A percentile compares a stretch with the other conserved stretches of the same genome.
These are phyloP conservation scores for Aspergillus biplanus DNA, from an alignment of 495 filamentous ascomycete genomes.

Conservation along the genomic window DNA sequence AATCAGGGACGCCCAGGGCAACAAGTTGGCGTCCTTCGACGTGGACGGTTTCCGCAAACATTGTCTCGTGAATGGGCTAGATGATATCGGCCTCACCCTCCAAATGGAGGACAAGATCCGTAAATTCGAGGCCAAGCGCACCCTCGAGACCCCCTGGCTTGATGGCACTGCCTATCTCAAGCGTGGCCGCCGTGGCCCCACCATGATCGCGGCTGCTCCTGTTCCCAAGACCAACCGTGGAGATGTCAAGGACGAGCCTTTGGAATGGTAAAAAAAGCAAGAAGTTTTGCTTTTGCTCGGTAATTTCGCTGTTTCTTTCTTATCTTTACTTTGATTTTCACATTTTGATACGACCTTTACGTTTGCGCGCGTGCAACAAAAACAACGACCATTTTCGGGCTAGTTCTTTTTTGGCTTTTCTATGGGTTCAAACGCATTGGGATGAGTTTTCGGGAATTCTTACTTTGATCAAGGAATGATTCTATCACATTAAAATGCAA, in stretches of 20 bases:
- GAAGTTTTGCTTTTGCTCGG: background rate
- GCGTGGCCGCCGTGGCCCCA: slow-evolving; percentile 64
- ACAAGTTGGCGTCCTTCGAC: slow-evolving; percentile 74
- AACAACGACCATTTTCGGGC: slow-evolving; percentile 3
- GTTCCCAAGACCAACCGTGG: slow-evolving; percentile 92
- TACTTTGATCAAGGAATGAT: background rate
- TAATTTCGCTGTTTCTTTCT: background rate
- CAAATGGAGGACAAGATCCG: slow-evolving; percentile 88
- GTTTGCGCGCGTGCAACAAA: background rate
- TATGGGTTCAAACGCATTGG: background rate
- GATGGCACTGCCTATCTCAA: slow-evolving; percentile 86
- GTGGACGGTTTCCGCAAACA: slow-evolving; percentile 92
- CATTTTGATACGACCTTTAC: background rate
- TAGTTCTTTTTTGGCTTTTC: slow-evolving; percentile 4
- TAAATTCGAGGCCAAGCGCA: slow-evolving; percentile 77
- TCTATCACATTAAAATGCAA: background rate
- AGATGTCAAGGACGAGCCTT: slow-evolving; percentile 79
- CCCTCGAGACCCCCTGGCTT: slow-evolving; percentile 84
- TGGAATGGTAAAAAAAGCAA: slow-evolving; percentile 74
- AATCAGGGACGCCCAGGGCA: slow-evolving; percentile 75
- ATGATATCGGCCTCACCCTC: slow-evolving; percentile 95
- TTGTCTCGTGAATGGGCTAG: slow-evolving; percentile 91
- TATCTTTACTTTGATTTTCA: background rate
- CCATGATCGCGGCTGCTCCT: slow-evolving; percentile 78
- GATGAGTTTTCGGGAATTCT: background rate